Conservation (phyloP, 768 basidiomycete species). For the Lactarius vividus region DNA sequence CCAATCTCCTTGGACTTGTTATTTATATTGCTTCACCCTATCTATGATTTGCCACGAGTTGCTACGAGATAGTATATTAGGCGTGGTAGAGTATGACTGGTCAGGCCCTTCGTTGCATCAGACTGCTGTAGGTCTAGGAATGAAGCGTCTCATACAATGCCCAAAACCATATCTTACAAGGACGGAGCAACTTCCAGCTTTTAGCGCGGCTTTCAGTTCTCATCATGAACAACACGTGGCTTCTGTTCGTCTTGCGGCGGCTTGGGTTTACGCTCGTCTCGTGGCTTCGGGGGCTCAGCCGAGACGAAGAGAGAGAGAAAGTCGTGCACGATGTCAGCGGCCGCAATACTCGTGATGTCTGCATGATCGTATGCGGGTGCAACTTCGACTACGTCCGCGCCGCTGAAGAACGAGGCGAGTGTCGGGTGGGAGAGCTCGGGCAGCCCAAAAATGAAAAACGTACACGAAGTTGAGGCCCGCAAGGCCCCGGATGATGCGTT, state of each 20-base stretch:
- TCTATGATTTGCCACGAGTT: constrained; percentile 3
- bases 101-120: background rate
- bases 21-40: constrained; percentile 9
- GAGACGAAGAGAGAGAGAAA: constrained; percentile 60
- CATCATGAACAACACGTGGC: constrained; percentile 28
- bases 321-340: constrained; percentile 67
- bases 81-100: background rate
- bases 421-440: background rate
- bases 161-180: background rate
- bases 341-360: constrained; percentile 65
- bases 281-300: constrained; percentile 39
- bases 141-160: background rate
- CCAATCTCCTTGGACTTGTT: constrained; percentile 6
- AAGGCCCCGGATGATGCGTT: constrained; percentile 76
- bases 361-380: constrained; percentile 72
- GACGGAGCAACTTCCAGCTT: background rate
- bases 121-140: constrained; percentile 10
- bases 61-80: constrained; percentile 1
- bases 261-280: constrained; percentile 19
- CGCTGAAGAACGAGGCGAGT: constrained; percentile 38
- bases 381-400: constrained; percentile 73
- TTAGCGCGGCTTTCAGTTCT: constrained; percentile 34
- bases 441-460: constrained; percentile 27
- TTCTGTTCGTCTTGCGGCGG: background rate
- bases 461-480: constrained; percentile 80